Evolutionary conservation across 768 basidiomycete genomes (phyloP).

Genomic region (Collybia mongolica): DNA sequence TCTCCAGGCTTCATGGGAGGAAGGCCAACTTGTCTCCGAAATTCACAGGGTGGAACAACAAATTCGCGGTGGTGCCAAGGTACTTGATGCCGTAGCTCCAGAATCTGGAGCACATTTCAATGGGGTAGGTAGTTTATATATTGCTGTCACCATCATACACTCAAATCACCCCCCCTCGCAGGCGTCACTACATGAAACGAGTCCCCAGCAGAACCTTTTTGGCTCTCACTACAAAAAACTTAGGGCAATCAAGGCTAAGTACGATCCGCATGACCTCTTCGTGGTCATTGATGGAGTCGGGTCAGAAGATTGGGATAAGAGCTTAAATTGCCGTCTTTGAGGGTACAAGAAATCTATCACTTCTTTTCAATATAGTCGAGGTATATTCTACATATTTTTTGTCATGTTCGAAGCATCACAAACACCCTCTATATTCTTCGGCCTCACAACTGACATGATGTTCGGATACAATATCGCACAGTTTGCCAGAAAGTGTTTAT

Average conservation of each 20-base stretch:
- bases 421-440: too few relatives aligned
- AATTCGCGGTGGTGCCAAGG: slow-evolving; percentile 18
- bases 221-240: slow-evolving; percentile 40
- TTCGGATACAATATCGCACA: too few relatives aligned
- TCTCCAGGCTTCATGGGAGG: slow-evolving; percentile 22
- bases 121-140: slow-evolving; percentile 32
- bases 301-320: slow-evolving; percentile 46
- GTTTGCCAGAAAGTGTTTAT: too few relatives aligned
- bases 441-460: too few relatives aligned
- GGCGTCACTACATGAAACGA: slow-evolving; percentile 41
- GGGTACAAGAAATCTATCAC: too few relatives aligned
- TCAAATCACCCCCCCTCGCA: slow-evolving; percentile 9
- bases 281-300: slow-evolving; percentile 46
- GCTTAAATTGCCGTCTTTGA: slow-evolving; percentile 19
- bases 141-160: too few relatives aligned
- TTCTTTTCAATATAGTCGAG: too few relatives aligned
- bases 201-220: slow-evolving; percentile 45
- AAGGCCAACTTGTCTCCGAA: slow-evolving; percentile 20
- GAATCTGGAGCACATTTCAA: slow-evolving; percentile 47
- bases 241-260: slow-evolving; percentile 39
- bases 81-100: slow-evolving; percentile 24
- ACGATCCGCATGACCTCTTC: slow-evolving; percentile 46
- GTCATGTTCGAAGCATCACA: too few relatives aligned
- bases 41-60: slow-evolving; percentile 16
- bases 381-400: too few relatives aligned